These are phyloP conservation scores for Lonicera japonica DNA, from an alignment of 129 eudicot species.

Conservation along the genomic window DNA sequence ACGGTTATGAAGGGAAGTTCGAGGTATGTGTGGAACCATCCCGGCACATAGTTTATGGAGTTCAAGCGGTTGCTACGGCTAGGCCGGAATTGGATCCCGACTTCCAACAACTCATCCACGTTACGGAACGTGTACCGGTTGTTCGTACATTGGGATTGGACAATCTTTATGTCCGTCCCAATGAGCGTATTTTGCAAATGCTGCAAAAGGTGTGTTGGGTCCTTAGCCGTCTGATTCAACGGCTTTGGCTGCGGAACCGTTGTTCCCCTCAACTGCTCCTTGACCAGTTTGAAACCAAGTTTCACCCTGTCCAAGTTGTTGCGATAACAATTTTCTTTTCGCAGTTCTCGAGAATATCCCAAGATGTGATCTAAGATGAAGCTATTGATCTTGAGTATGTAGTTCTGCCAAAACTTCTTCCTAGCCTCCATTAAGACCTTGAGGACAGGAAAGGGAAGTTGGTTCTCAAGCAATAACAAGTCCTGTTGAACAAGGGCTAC, in stretches of 20 bases:
- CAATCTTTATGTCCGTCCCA: neutral
- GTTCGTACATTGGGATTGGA: neutral
- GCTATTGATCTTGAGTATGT: neutral
- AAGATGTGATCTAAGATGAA: neutral
- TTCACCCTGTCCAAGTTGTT: too few relatives aligned
- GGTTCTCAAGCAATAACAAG: conserved; percentile 36
- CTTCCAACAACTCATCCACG: conserved; percentile 24
- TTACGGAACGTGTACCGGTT: conserved; percentile 28
- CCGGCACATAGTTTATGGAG: conserved; percentile 11
- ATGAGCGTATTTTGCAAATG: neutral
- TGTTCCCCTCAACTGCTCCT: too few relatives aligned
- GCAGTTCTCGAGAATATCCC: too few relatives aligned
- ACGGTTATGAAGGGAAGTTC: conserved; percentile 25
- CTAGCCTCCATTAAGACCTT: conserved; percentile 16
- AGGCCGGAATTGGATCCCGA: conserved; percentile 27
- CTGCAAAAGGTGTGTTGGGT: neutral
- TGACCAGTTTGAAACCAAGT: too few relatives aligned
- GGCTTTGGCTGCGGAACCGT: too few relatives aligned
- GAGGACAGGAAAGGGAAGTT: conserved; percentile 30
- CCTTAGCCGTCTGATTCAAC: neutral
- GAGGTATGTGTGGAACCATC: conserved; percentile 7
- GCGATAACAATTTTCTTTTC: too few relatives aligned
- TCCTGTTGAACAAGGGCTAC: conserved; percentile 2
- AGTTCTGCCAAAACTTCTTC: neutral
- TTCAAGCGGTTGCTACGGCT: conserved; percentile 9